Percentiles rank a stretch among this genome's conserved stretches.
Conservation (phyloP, 345 rosid species). For the Erucastrum elatum region DNA sequence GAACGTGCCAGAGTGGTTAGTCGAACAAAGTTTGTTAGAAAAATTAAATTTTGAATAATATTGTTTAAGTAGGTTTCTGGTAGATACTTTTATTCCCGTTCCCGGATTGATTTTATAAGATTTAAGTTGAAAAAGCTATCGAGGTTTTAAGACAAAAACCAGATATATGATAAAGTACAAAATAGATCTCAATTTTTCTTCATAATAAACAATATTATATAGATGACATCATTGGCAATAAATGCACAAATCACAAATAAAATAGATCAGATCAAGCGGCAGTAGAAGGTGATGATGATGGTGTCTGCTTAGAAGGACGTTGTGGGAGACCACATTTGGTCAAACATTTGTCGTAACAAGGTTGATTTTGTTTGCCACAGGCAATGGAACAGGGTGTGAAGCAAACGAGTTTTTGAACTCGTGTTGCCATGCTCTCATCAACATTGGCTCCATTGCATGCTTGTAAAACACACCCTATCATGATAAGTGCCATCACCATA, state of each 20-base stretch:
- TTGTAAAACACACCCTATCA: constrained; percentile 21
- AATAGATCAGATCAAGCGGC: background rate
- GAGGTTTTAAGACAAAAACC: background rate
- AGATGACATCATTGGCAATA: background rate
- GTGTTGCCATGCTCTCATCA: background rate
- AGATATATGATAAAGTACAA: background rate
- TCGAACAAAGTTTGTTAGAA: too few species aligned
- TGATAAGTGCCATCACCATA: constrained; percentile 22
- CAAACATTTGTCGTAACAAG: constrained; percentile 31
- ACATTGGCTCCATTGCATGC: constrained; percentile 24
- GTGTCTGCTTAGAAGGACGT: background rate
- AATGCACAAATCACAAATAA: background rate
- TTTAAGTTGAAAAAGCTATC: background rate
- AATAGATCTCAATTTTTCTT: background rate
- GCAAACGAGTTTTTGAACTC: background rate
- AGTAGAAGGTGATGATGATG: background rate
- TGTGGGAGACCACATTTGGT: constrained; percentile 31
- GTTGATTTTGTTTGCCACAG: constrained; percentile 32
- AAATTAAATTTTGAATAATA: too few species aligned
- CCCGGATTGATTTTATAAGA: too few species aligned
- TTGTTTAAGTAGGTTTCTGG: too few species aligned
- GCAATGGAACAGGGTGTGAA: constrained; percentile 28
- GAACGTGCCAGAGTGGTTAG: too few species aligned
- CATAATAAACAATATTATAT: background rate
- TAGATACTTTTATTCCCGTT: too few species aligned